These are phyloP conservation scores for Apocynum venetum DNA, from an alignment of 257 asterid genomes.

Conservation along the genomic window DNA sequence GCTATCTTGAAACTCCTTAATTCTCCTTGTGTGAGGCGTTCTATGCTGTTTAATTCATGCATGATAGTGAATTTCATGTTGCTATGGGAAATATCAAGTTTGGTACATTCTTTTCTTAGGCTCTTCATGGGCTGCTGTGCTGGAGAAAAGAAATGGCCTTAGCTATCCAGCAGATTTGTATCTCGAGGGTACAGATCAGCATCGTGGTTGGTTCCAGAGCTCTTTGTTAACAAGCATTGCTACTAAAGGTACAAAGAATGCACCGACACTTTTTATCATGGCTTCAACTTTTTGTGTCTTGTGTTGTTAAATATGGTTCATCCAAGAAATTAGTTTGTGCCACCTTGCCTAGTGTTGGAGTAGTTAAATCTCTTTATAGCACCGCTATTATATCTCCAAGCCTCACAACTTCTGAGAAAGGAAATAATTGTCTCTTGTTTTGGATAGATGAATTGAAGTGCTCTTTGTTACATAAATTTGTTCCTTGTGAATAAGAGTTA, in stretches of 20 bases:
- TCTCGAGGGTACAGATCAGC: constrained; percentile 99
- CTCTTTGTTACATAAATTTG: background rate
- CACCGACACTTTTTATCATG: background rate
- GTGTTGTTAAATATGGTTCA: background rate
- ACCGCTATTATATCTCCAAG: background rate
- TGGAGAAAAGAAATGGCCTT: constrained; percentile 69
- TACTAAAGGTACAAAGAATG: constrained; percentile 58
- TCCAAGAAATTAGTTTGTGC: background rate
- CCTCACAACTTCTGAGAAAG: background rate
- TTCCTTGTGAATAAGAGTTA: background rate
- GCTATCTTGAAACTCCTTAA: background rate
- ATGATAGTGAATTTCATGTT: background rate
- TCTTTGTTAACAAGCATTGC: constrained; percentile 90
- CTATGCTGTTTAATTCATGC: background rate
- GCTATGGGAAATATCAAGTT: background rate
- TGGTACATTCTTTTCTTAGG: constrained; percentile 39
- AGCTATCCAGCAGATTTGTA: constrained; percentile 94
- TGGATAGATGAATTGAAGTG: background rate
- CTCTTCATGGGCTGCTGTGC: constrained; percentile 99
- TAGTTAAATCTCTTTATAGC: background rate
- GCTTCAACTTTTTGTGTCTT: constrained; percentile 1
- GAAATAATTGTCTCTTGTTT: background rate
- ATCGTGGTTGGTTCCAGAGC: constrained; percentile 99
- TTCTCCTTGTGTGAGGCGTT: background rate
- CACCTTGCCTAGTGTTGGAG: background rate